These are phyloP conservation scores for Gloeopeniophorella convolvens DNA, from an alignment of 768 basidiomycete genomes.

Conservation along the genomic window DNA sequence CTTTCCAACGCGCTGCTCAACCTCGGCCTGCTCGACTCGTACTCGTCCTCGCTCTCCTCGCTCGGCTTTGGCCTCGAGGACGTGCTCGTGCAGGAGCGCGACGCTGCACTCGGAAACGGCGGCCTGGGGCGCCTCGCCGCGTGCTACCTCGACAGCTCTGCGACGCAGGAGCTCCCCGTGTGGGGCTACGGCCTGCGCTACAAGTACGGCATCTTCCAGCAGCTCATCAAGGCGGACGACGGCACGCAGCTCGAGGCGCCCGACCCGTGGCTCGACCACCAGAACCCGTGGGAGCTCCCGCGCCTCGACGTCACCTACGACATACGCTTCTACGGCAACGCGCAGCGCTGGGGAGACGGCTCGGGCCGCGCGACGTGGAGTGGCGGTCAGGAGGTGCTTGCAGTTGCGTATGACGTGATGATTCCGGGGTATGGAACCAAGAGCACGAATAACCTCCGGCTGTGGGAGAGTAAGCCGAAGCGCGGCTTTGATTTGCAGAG, in stretches of 20 bases:
- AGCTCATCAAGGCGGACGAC: constrained; percentile 79
- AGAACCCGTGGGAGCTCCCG: constrained; percentile 86
- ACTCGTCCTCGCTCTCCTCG: constrained; percentile 54
- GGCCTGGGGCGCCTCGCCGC: constrained; percentile 95
- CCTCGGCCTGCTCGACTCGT: constrained; percentile 75
- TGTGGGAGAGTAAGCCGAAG: constrained; percentile 83
- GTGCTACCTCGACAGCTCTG: constrained; percentile 92
- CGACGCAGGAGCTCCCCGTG: constrained; percentile 83
- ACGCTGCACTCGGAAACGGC: constrained; percentile 92
- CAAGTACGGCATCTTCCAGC: constrained; percentile 95
- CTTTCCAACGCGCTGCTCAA: constrained; percentile 83
- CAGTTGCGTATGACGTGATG: constrained; percentile 92
- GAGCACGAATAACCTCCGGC: constrained; percentile 85
- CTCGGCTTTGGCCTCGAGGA: constrained; percentile 93
- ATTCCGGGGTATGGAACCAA: constrained; percentile 82
- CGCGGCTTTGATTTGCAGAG: constrained; percentile 89
- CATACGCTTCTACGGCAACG: constrained; percentile 82
- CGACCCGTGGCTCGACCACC: constrained; percentile 86
- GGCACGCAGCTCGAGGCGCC: constrained; percentile 78
- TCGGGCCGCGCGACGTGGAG: constrained; percentile 56
- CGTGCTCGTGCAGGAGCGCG: constrained; percentile 81
- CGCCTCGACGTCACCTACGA: constrained; percentile 81
- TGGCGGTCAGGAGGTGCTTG: constrained; percentile 91
- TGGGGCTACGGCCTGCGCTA: constrained; percentile 96
- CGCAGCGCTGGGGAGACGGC: constrained; percentile 60